phyloP scores from a whole-genome alignment of 164 flowering plant species.

The Vitis rotundifolia region DNA sequence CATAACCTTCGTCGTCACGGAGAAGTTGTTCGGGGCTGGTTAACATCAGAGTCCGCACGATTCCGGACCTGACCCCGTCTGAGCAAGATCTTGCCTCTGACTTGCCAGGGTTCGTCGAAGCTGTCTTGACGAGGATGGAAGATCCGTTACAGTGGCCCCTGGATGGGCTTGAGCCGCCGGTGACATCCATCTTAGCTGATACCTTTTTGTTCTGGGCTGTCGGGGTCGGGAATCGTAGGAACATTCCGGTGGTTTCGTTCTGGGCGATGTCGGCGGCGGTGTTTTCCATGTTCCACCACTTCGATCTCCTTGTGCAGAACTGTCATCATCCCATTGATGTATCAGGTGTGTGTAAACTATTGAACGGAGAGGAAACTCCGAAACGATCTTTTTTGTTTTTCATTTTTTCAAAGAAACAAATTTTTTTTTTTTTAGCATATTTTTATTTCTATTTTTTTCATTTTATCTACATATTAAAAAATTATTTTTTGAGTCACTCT shows the following conservation, averaged over 20 bases:
- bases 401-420: too few species aligned
- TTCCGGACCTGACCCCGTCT: slow-evolving; percentile 79
- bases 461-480: too few species aligned
- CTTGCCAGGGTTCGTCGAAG: slow-evolving; percentile 49
- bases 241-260: slow-evolving; percentile 52
- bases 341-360: slow-evolving; percentile 30
- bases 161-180: slow-evolving; percentile 35
- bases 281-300: slow-evolving; percentile 36
- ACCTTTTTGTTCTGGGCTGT: slow-evolving; percentile 46
- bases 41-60: slow-evolving; percentile 40
- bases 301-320: slow-evolving; percentile 32
- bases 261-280: slow-evolving; percentile 51
- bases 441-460: too few species aligned
- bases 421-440: too few species aligned
- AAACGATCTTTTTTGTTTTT: too few species aligned
- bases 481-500: too few species aligned
- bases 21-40: slow-evolving; percentile 62
- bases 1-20: slow-evolving; percentile 68
- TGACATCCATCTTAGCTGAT: slow-evolving; percentile 46
- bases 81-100: slow-evolving; percentile 47
- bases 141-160: slow-evolving; percentile 60
- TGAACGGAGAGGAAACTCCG: too few species aligned
- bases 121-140: slow-evolving; percentile 50
- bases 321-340: slow-evolving; percentile 31
- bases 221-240: slow-evolving; percentile 41